Evolutionary conservation across 2,329 filamentous ascomycete genomes (phyloP), one percentile per base, ranked within the genome.

Genomic region (Arthrobotrys sphaeroides): DNA sequence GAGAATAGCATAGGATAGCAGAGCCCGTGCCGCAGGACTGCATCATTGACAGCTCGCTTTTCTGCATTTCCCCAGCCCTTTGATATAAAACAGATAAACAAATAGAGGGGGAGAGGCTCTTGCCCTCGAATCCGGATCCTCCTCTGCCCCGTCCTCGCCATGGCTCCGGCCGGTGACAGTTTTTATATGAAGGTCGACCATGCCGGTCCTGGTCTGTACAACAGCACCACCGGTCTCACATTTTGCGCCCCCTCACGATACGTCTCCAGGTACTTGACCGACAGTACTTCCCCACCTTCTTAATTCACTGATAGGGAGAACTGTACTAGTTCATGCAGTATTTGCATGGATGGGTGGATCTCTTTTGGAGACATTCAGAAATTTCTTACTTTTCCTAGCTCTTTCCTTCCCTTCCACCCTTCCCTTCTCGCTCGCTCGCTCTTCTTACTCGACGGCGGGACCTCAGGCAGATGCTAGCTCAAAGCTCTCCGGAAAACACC

Each of bases 321-420:
- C 57, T 45, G 72, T 68, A 64, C 72, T 75, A 75, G 72, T 75
- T 68, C 72, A 75, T 75, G 72, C 72, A 75, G 57, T 47, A 16
- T 45, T 75, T 69, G 72, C 72, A 75, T 75, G 72, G 72, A 75
- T 75, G 72, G 51, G 72, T 75, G 72, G 72, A 75, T 75, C 72
- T 69, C 42, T 61, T 51, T 62, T 51, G 69, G 61, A 70, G 67
- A 72, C 67, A 72, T 70, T 72, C 65, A 49, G 65, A 72, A 65
- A 40, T 72, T 72, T 72, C 57, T 65, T 57, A 65, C 59, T 72
- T 59, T 49, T 59, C 67, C 49, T 64, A 64, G 67, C 38, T 72
- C 49, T 59, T 24, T 65, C 53, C 45, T 43, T 10, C 28, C 10
- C 7, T 55, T 55, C 31, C 51, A 55, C 51, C 42, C 42, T 26